Evolutionary conservation across 306 rosid genomes (phyloP).

Genomic region (Medicago arabica): DNA sequence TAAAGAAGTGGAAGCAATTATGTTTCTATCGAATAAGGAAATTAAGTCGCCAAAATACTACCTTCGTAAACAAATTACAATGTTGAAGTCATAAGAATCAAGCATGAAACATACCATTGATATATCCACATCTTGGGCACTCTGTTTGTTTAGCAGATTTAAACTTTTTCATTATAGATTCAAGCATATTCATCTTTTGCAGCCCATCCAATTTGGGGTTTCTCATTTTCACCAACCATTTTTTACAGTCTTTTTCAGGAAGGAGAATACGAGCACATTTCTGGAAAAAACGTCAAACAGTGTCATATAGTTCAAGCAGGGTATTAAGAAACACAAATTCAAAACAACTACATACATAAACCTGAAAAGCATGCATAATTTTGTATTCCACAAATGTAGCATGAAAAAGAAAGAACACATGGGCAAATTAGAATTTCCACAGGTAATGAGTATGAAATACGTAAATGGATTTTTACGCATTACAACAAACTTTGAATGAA

Average conservation of each 20-base stretch:
- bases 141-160: slow-evolving; percentile 43
- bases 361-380: slow-evolving; percentile 15
- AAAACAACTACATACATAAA: slow-evolving; percentile 12
- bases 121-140: slow-evolving; percentile 76
- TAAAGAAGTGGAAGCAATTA: slow-evolving; percentile 33
- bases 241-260: slow-evolving; percentile 50
- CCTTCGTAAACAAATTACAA: slow-evolving; percentile 27
- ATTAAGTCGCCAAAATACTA: slow-evolving; percentile 29
- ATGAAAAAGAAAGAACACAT: slow-evolving; percentile 8
- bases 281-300: slow-evolving; percentile 55
- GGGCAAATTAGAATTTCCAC: slow-evolving; percentile 16
- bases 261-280: slow-evolving; percentile 79
- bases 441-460: slow-evolving; percentile 16
- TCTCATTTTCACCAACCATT: slow-evolving; percentile 69
- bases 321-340: slow-evolving; percentile 28
- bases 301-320: slow-evolving; percentile 32
- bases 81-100: slow-evolving; percentile 31
- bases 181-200: slow-evolving; percentile 55
- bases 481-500: not conserved
- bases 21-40: slow-evolving; percentile 19
- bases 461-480: not conserved
- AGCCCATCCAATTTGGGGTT: slow-evolving; percentile 58
- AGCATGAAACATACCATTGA: slow-evolving; percentile 65
- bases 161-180: slow-evolving; percentile 25
- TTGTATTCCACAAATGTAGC: slow-evolving; percentile 15